These are phyloP conservation scores for Cercospora sojina DNA, from an alignment of 2,329 filamentous ascomycete species.

Conservation along the genomic window DNA sequence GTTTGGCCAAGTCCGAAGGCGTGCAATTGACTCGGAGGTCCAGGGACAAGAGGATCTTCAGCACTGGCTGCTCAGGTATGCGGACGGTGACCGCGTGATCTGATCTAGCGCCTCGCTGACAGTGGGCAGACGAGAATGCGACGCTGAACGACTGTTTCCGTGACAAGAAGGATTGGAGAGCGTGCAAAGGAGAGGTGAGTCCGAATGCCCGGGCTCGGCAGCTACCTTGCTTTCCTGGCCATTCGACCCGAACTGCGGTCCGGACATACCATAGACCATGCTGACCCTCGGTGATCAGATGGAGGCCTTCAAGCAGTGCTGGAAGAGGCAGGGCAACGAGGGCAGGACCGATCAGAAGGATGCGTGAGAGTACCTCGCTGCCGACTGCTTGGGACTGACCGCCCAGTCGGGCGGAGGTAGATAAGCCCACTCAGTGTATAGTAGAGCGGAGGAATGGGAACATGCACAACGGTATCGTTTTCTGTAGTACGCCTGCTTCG, in stretches of 20 bases:
- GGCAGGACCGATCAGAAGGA: conserved; percentile 76
- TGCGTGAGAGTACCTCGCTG: conserved; percentile 42
- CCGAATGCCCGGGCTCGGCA: conserved; percentile 7
- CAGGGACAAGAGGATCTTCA: conserved; percentile 98
- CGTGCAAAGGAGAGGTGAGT: conserved; percentile 82
- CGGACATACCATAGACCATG: not conserved
- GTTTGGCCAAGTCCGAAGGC: not conserved
- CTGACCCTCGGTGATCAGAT: conserved; percentile 59
- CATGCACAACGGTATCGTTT: not conserved
- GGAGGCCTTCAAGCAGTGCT: conserved; percentile 84
- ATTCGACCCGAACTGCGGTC: not conserved
- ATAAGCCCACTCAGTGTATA: not conserved
- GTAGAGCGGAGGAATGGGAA: not conserved
- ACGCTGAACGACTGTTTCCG: conserved; percentile 95
- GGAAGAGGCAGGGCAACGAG: conserved; percentile 87
- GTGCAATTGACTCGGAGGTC: conserved; percentile 14
- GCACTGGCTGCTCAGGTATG: conserved; percentile 86
- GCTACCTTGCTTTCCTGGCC: not conserved
- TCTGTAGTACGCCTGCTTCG: not conserved
- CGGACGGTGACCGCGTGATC: not conserved
- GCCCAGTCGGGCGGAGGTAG: not conserved
- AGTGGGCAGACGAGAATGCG: conserved; percentile 70
- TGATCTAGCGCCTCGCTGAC: conserved; percentile 6
- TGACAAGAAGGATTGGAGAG: conserved; percentile 93
- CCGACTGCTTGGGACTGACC: not conserved